These are phyloP conservation scores for Mucor irregularis DNA, from an alignment of 371 early-diverging fungal species.

Conservation along the genomic window DNA sequence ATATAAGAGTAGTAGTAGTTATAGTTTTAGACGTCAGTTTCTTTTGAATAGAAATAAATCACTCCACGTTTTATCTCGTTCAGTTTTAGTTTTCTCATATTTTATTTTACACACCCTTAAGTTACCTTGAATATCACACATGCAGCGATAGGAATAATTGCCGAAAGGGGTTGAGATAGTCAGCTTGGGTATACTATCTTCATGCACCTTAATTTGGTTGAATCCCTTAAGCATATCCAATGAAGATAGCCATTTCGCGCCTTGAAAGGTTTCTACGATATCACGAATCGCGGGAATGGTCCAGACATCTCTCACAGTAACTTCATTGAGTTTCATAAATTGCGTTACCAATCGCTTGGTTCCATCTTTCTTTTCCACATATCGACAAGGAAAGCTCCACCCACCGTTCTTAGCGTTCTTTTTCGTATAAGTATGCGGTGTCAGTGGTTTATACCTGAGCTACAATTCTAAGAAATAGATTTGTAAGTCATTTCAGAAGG, in stretches of 20 bases:
- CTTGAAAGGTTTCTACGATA: not conserved
- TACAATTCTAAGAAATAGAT: no score
- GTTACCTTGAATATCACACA: no score
- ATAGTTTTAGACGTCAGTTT: no score
- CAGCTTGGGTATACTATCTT: not conserved
- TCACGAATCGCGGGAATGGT: not conserved
- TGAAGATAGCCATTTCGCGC: not conserved
- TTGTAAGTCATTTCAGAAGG: no score
- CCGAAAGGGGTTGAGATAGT: conserved; percentile 5
- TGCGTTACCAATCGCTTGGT: not conserved
- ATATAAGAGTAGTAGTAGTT: no score
- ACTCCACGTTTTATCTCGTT: no score
- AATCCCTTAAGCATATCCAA: not conserved
- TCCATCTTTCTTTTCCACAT: conserved; percentile 7
- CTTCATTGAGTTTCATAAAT: conserved; percentile 5
- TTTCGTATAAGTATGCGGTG: no score
- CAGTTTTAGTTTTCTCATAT: no score
- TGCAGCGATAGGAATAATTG: not conserved
- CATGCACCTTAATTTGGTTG: not conserved
- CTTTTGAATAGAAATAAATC: no score
- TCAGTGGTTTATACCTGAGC: no score
- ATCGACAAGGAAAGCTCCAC: conserved; percentile 8
- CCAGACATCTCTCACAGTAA: conserved; percentile 11
- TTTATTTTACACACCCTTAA: no score
- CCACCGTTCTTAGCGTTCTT: no score